A percentile compares a stretch with the other conserved stretches of the same genome.
These are phyloP conservation scores for Flaveria sonorensis DNA, from an alignment of 129 eudicot species.

Conservation along the genomic window DNA sequence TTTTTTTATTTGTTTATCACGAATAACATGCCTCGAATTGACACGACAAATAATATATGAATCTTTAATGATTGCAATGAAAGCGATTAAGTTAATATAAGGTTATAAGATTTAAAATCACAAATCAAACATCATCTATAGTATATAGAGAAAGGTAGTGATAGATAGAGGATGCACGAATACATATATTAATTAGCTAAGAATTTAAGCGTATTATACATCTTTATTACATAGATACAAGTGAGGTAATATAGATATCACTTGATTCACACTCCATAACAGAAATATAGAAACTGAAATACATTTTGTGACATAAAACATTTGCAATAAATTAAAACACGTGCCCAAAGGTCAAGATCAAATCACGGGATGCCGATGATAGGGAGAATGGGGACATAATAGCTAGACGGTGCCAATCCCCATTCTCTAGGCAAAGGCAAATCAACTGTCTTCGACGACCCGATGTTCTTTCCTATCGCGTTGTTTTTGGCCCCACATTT, in stretches of 20 bases:
- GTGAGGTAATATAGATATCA: conserved; percentile 12
- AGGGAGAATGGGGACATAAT: conserved; percentile 69
- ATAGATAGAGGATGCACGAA: neutral
- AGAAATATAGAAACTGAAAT: neutral
- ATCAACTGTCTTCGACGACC: conserved; percentile 67
- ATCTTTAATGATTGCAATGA: too few relatives aligned
- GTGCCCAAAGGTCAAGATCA: neutral
- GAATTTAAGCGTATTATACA: conserved; percentile 18
- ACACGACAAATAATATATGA: too few relatives aligned
- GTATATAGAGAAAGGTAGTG: neutral
- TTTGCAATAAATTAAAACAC: neutral
- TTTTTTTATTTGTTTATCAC: too few relatives aligned
- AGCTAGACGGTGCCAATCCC: conserved; percentile 91
- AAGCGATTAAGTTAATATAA: too few relatives aligned
- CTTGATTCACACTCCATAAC: neutral
- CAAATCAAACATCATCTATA: too few relatives aligned
- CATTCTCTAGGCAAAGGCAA: conserved; percentile 81
- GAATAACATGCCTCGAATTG: too few relatives aligned
- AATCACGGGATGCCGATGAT: conserved; percentile 80
- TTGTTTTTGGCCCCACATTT: conserved; percentile 43
- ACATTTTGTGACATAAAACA: conserved; percentile 2
- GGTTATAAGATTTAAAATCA: too few relatives aligned
- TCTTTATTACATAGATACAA: conserved; percentile 13
- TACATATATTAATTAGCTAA: neutral
- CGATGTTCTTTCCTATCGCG: conserved; percentile 18